Evolutionary conservation across 306 rosid genomes (phyloP), one percentile per base, ranked within the genome.

Genomic region (Begonia fuchsioides): DNA sequence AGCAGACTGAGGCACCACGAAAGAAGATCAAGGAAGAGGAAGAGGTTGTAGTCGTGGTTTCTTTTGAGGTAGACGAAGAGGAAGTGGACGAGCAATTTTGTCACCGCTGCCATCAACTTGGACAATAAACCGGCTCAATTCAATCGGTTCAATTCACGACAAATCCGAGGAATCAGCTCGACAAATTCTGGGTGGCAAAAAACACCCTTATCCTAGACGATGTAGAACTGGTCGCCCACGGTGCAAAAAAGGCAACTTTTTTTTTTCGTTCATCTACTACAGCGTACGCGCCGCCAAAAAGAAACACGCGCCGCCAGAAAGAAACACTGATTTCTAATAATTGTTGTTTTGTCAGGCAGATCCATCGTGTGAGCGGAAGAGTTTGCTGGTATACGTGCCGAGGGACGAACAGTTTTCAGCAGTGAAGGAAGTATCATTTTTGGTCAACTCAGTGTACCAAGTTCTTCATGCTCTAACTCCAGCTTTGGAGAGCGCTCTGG

Each of bases 351-450:
- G 26, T 19, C 2, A 4, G 3, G 49, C 51, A 72, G 80, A 69
- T 51, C 53, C 80, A 18, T 12, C 15, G 13, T 65, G 69, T 1
- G 80, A 74, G 51, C 65, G 63, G 54, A 3, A 12, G 10, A 74
- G 54, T 5, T 44, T 32, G 14, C 38, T 38, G 8, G 51, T 69
- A 9, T 69, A 69, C 12, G 70, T 74, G 0, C 80, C 80, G n/a
- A 45, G 76, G 46, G 80, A 74, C 19, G 80, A 74, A 50, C 46
- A 57, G n/a, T 74, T 74, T 55, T 50, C 76, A 11, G 72, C 65
- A 61, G 13, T 74, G 8, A 74, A 74, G 32, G 18, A 50, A 8
- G 1, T 43, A 5, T 52, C 60, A 0, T 74, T 74, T 32, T 35
- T 39, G 1, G 61, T 53, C 6, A 65, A 44, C 43, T 10, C 72